phyloP scores from a whole-genome alignment of 352 stramenopile species.

The Pythium aristosporum region DNA sequence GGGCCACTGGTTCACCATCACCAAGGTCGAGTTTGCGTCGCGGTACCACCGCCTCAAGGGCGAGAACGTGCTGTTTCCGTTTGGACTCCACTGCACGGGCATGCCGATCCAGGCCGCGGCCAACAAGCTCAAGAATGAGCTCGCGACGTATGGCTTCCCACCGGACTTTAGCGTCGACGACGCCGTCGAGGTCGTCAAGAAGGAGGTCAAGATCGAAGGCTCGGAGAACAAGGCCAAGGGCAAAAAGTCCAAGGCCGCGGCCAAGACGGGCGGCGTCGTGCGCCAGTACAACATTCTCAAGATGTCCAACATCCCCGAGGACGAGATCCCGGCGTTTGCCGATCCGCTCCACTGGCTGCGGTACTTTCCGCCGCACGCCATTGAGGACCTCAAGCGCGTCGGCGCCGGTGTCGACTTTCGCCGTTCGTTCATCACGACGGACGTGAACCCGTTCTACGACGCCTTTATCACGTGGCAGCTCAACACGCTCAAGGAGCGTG shows the following conservation, averaged over 20 bases:
- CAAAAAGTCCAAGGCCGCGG: slow-evolving; percentile 98
- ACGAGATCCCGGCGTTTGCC: slow-evolving; percentile 97
- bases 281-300: slow-evolving; percentile 99
- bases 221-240: slow-evolving; percentile 89
- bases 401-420: slow-evolving; percentile 97
- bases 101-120: slow-evolving; percentile 99
- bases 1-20: slow-evolving; percentile 97
- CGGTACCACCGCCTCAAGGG: slow-evolving; percentile 96
- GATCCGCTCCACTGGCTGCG: slow-evolving; percentile 98
- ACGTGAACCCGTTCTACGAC: slow-evolving; percentile 99
- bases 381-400: slow-evolving; percentile 97
- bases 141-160: slow-evolving; percentile 92
- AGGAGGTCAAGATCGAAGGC: slow-evolving; percentile 77
- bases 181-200: slow-evolving; percentile 28
- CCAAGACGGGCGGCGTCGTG: slow-evolving; percentile 97
- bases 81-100: slow-evolving; percentile 99
- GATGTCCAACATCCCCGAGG: slow-evolving; percentile 85
- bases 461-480: slow-evolving; percentile 99
- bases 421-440: slow-evolving; percentile 99
- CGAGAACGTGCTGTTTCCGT: slow-evolving; percentile 99
- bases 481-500: slow-evolving; percentile 93
- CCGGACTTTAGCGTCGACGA: slow-evolving; percentile 91
- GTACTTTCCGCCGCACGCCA: slow-evolving; percentile 98
- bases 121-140: slow-evolving; percentile 99
- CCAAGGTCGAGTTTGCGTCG: slow-evolving; percentile 95